These are phyloP conservation scores for Gossypium herbaceum DNA, from an alignment of 345 rosid genomes.

Conservation along the genomic window DNA sequence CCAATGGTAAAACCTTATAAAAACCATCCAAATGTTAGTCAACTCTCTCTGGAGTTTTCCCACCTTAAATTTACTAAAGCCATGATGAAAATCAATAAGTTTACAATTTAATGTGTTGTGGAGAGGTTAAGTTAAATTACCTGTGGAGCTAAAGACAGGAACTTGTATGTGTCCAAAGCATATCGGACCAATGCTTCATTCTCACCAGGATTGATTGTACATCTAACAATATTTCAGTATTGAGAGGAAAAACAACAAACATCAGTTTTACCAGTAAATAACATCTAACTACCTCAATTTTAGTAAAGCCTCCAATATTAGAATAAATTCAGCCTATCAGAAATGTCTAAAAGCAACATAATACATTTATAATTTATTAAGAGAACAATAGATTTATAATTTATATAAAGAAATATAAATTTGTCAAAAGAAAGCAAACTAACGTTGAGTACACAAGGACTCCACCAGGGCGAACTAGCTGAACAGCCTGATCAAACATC, in stretches of 20 bases:
- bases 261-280: not conserved
- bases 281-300: not conserved
- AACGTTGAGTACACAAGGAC: slow-evolving; percentile 93
- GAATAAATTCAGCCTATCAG: not conserved
- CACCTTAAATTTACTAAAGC: not conserved
- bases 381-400: not conserved
- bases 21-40: slow-evolving; percentile 1
- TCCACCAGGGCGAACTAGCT: slow-evolving; percentile 92
- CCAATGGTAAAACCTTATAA: not conserved
- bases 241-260: not conserved
- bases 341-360: not conserved
- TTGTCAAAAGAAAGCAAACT: slow-evolving; percentile 22
- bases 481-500: slow-evolving; percentile 98
- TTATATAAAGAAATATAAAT: not conserved
- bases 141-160: slow-evolving; percentile 85
- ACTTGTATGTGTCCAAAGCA: slow-evolving; percentile 80
- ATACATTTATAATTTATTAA: not conserved
- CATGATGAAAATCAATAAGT: not conserved
- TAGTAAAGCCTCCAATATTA: too few relatives aligned
- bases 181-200: slow-evolving; percentile 89
- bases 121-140: slow-evolving; percentile 25
- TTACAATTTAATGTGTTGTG: not conserved
- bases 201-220: slow-evolving; percentile 95
- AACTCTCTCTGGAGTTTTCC: not conserved
- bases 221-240: slow-evolving; percentile 38